These are phyloP conservation scores for Discostella stelligeroides DNA, from an alignment of 108 stramenopile genomes.

Conservation along the genomic window DNA sequence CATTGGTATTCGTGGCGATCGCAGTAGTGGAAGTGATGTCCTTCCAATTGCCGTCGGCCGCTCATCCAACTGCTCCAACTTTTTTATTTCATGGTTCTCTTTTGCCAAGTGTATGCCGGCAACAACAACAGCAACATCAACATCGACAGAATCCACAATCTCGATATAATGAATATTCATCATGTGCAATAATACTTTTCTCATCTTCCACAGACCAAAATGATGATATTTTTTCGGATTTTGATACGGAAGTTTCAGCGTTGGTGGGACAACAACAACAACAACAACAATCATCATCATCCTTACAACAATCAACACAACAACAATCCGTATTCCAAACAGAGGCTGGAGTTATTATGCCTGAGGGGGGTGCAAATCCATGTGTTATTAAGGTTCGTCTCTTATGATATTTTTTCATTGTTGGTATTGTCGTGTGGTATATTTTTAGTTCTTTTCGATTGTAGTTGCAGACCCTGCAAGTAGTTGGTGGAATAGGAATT, in stretches of 20 bases:
- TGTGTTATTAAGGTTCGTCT: slow-evolving; percentile 49
- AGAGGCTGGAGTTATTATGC: slow-evolving; percentile 40
- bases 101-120: no score
- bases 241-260: not conserved
- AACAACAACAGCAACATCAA: no score
- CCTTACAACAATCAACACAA: not conserved
- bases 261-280: not conserved
- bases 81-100: no score
- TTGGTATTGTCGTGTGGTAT: not conserved
- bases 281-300: no score
- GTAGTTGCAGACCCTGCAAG: no score
- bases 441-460: not conserved
- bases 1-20: no score
- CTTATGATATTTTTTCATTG: not conserved
- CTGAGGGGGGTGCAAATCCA: slow-evolving; percentile 36
- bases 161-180: not conserved
- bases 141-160: no score
- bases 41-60: no score
- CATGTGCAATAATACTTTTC: not conserved
- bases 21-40: no score
- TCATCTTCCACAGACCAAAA: not conserved
- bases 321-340: slow-evolving; percentile 15
- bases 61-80: no score
- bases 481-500: no score
- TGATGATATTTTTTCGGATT: not conserved